Percentiles rank a stretch among this genome's conserved stretches.
phyloP scores from a whole-genome alignment of 768 basidiomycete species.

The Cystofilobasidium macerans region DNA sequence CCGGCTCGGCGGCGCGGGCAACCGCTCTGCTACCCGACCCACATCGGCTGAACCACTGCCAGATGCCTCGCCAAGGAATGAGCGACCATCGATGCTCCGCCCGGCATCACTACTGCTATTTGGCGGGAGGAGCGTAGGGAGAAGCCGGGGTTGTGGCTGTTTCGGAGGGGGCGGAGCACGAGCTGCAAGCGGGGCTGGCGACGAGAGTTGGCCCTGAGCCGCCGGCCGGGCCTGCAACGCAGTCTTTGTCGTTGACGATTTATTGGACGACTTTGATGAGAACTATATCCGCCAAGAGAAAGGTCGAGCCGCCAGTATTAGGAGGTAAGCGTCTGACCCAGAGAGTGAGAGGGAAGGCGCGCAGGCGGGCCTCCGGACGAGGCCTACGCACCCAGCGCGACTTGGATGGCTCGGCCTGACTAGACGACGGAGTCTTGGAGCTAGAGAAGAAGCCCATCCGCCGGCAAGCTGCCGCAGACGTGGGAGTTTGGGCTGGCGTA shows the following conservation, averaged over 20 bases:
- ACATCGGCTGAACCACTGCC: background rate
- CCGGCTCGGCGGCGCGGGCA: background rate
- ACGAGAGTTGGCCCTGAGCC: no score
- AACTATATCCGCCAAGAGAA: no score
- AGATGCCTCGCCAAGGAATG: background rate
- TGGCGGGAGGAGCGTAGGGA: background rate
- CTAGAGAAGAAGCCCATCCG: conserved; percentile 18
- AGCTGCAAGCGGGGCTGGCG: no score
- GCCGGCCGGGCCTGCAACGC: no score
- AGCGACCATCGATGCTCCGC: background rate
- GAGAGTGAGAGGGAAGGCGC: background rate
- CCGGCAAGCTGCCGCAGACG: background rate
- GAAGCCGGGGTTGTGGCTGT: no score
- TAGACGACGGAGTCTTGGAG: conserved; percentile 3
- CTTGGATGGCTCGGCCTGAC: background rate
- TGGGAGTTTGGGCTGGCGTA: background rate
- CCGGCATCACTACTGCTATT: background rate
- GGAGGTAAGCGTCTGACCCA: no score
- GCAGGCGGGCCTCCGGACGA: background rate
- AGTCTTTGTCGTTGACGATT: no score
- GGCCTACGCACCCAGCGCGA: conserved; percentile 3
- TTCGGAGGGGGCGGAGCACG: no score
- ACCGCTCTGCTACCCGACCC: background rate
- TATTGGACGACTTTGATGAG: no score
- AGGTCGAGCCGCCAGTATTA: no score